Evolutionary conservation across 306 rosid species (phyloP), one percentile per base, ranked within the genome.

Genomic region (Rubus idaeus): DNA sequence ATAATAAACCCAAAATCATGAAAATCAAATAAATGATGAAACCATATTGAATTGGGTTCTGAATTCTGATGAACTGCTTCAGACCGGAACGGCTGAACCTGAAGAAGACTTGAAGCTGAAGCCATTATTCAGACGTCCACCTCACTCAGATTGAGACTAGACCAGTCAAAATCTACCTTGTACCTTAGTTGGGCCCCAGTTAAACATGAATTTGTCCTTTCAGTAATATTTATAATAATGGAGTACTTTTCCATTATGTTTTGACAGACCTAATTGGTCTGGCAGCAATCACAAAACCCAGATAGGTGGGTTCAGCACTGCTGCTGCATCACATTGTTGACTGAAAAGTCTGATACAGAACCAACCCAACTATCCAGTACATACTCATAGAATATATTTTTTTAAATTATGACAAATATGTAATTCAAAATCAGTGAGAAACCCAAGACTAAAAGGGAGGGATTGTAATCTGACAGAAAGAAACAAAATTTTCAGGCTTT

Each of bases 381-480:
- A 3, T 57, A 57, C 65, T 58, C 65, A 30, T 30, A 30, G 35
- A 30, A 30, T 30, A 0, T 30, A n/a, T 30, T 30, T 30, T 30
- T 30, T 30, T 23, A 23, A 30, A 30, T 30, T 30, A 30, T 30
- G 1, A 30, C 35, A 30, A 30, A 30, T 30, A 30, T 30, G 35
- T 30, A 30, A 56, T 57, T 61, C 8, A 61, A 64, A 64, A 64
- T 37, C 69, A 64, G 69, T 6, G 47, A 64, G 69, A 12, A 64
- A 41, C 76, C 87, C 86, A 73, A 85, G 79, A 82, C 18, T 60
- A 37, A 3, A 17, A 79, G 11, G 18, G 49, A 49, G 60, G 16
- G 62, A 68, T 2, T 23, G 51, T 7, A 14, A 37, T 63, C 2
- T 4, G 47, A 71, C 49, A 18, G 49, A 57, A 1, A 57, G 8